These are phyloP conservation scores for Gonapodya sp. DNA, from an alignment of 192 early-diverging fungal genomes.

Conservation along the genomic window DNA sequence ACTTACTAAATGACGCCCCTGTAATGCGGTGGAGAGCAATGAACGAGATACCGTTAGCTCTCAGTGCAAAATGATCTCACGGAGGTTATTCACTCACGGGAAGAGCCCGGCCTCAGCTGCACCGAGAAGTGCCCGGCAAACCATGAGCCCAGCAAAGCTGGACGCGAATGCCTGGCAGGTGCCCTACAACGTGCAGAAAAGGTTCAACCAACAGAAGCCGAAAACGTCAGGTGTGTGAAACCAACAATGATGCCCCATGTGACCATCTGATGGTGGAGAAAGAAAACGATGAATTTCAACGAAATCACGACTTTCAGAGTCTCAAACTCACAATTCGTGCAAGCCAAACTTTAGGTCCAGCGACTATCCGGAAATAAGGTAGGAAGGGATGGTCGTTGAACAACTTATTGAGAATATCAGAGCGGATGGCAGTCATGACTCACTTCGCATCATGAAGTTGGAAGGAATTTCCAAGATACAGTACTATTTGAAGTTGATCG, in stretches of 20 bases:
- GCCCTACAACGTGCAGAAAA: too few species aligned
- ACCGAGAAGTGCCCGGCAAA: not conserved
- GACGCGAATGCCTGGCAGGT: not conserved
- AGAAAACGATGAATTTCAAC: not conserved
- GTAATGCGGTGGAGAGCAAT: not conserved
- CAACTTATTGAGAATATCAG: not conserved
- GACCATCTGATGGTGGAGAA: not conserved
- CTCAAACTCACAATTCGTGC: not conserved
- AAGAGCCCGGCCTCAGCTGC: slow-evolving; percentile 6
- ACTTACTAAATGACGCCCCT: not conserved
- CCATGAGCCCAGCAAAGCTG: slow-evolving; percentile 6
- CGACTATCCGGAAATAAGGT: not conserved
- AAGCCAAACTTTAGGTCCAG: not conserved
- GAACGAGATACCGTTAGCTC: not conserved
- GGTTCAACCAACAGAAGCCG: too few species aligned
- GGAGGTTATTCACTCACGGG: not conserved
- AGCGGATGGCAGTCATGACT: not conserved
- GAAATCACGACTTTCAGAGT: not conserved
- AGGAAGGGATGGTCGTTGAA: not conserved
- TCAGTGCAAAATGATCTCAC: not conserved
- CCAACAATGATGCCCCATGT: not conserved
- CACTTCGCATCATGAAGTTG: not conserved
- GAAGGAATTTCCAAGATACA: not conserved
- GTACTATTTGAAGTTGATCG: not conserved
- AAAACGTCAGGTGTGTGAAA: too few species aligned